These are phyloP conservation scores for Malassezia globosa DNA, from an alignment of 1,284 basidiomycete species.

Conservation along the genomic window DNA sequence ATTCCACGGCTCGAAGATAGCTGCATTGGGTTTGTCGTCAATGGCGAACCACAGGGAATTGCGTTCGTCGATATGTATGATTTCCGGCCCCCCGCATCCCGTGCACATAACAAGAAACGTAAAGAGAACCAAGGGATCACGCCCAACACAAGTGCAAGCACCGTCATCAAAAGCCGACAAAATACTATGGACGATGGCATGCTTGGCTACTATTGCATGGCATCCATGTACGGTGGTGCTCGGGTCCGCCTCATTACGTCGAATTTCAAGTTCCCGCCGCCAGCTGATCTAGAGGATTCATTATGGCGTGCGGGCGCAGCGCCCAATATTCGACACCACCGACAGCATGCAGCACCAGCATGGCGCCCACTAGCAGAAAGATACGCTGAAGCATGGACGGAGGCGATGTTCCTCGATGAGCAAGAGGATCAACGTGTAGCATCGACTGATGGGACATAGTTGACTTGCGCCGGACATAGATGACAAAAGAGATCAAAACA, in stretches of 20 bases:
- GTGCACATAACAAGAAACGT: slow-evolving; percentile 7
- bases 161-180: slow-evolving; percentile 48
- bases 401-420: not conserved
- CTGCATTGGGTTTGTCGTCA: slow-evolving; percentile 77
- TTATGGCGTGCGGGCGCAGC: slow-evolving; percentile 14
- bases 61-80: slow-evolving; percentile 85
- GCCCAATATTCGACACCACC: not conserved
- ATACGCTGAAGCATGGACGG: not conserved
- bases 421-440: not conserved
- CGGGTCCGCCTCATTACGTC: slow-evolving; percentile 75
- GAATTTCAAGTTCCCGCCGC: slow-evolving; percentile 62
- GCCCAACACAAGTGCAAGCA: slow-evolving; percentile 13
- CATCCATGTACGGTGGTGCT: slow-evolving; percentile 84
- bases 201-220: slow-evolving; percentile 87
- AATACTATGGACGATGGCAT: slow-evolving; percentile 87
- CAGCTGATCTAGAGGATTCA: slow-evolving; percentile 25
- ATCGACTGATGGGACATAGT: not conserved
- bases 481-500: too few species aligned
- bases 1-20: slow-evolving; percentile 64
- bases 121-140: slow-evolving; percentile 23
- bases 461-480: too few species aligned
- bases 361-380: slow-evolving; percentile 10
- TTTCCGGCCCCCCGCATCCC: slow-evolving; percentile 61
- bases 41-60: slow-evolving; percentile 71
- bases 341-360: slow-evolving; percentile 4